Evolutionary conservation across 257 asterid species (phyloP), one percentile per base, ranked within the genome.

Genomic region (Nicotiana noctiflora): DNA sequence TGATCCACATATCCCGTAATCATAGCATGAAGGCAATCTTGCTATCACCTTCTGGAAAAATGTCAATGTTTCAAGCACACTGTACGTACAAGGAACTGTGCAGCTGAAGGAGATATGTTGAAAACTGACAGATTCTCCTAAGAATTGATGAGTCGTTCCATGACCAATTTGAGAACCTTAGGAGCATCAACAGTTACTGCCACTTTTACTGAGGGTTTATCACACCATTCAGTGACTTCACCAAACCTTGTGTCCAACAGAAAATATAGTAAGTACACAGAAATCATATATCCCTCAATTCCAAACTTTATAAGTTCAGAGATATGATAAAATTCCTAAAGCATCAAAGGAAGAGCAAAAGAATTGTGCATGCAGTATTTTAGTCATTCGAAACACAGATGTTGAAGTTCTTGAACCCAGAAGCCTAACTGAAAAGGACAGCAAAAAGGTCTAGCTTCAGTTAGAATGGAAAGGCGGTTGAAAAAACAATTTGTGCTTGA

Each of bases 171-270:
- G 56, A 94, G 90, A 82, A 91, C 90, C 6, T 87, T 84, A 37
- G 94, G 96, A 72, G 97, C 98, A 87, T 96, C 96, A 62, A 94
- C 96, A 8, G 99, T 94, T 37, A 96, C 98, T 0, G 99, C 99
- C 80, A 96, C 97, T 84, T 96, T 94, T 31, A 96, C 97, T 3
- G 95, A 62, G 23, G 98, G 98, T 88, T 89, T 91, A 84, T 90
- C 92, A 1, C 91, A 66, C 98, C 98, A 96, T 81, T 91, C 97
- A 32, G 93, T 91, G 27, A 91, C 90, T 90, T 92, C 97, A 46
- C 9, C 95, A 70, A 96, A 92, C 90, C 98, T 92, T 21, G 55
- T 81, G 82, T 27, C 65, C 62, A n/a, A 27, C 59, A 82, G 46
- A 34, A 11, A 23, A 27, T 4, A 46, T 56, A 46, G 19, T 4